Evolutionary conservation across 2,329 filamentous ascomycete species (phyloP), one percentile per base, ranked within the genome.

Genomic region (Tympanopsis confertula): DNA sequence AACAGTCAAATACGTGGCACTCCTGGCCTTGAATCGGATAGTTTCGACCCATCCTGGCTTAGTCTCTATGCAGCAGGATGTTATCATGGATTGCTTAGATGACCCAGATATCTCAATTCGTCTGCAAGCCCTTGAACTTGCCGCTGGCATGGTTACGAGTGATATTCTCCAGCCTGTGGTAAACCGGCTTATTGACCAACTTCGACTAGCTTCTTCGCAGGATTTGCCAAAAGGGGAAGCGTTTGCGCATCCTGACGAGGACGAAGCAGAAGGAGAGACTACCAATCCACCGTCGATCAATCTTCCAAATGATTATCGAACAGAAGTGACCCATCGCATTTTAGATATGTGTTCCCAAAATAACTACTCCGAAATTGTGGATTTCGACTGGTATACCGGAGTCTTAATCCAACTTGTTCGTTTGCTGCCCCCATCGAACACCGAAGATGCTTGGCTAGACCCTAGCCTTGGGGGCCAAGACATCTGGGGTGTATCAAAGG

Each of bases 351-450:
- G 89, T 56, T 85, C 86, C 5, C 78, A 79, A 45, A 82, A 88
- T 45, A 94, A 87, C 43, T 98, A 96, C 55, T 72, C 74, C 28
- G 86, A 87, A 51, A 68, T 98, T 35, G 65, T 71, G 38, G 89
- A 98, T 54, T 98, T 98, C 55, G 89, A 95, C 47, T 98, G 91
- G 91, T 96, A 96, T 56, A 82, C 96, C 46, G 85, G 91, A 46
- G 76, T 94, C 19, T 64, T 98, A 20, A 82, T 86, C 4, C 86
- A 94, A 53, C 71, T 98, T 13, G 77, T 95, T 29, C 78, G 81
- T 52, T 69, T 85, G 60, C 66, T 80, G 15, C 82, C 65, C 0
- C 48, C 63, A n/a, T 12, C 12, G 15, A 13, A 33, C 12, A n/a
- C n/a, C n/a, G n/a, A n/a, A n/a, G n/a, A n/a, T n/a, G n/a, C n/a